Base-by-base conservation (phyloP, 2,329 filamentous ascomycete genomes). In the Ascochyta koolunga region DNA sequence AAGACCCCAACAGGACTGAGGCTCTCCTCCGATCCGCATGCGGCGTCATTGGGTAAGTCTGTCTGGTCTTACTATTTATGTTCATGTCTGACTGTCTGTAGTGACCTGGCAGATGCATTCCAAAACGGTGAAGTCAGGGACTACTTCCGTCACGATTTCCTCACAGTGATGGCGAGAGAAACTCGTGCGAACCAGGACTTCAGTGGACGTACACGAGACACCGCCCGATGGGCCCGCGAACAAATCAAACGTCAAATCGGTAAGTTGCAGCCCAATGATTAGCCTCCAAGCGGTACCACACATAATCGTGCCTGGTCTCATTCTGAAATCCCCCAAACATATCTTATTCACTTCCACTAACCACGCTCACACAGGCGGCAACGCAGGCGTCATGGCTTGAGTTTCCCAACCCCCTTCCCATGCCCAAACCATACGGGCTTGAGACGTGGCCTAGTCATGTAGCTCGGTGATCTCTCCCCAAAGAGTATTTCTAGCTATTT, bases 211-310 rank as follows among this genome's bases (percentile, higher is more conserved):
- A 99, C 95, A 3, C 88, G 95, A 62, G 91, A 97, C 63, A 98
- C 95, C 40, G 95, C 95, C 72, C 89, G 93, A 68, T 99, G 95
- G 95, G 93, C 95, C 60, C 89, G 93, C 57, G 95, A 98, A 78
- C 92, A 97, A 76, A 93, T 98, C 75, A 98, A 97, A 84, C 89
- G 91, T 68, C 95, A 99, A 78, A 78, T 87, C 46, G 76, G 76
- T 78, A 70, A 35, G 73, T 69, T 50, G 41, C 18, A 50, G 43
- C 16, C 15, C 36, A 19, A 22, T 27, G 35, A 9, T 29, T 40
- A 22, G 41, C 35, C 8, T 47, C 39, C 19, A 33, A 40, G 36
- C 33, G 35, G 39, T 27, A 33, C 39, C 35, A 49, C 37, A 19
- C 48, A 36, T 31, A 37, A 8, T 39, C 33, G 36, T 25, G 27